Base-by-base conservation (phyloP, 768 basidiomycete species). In the Lentinula guzmanii region DNA sequence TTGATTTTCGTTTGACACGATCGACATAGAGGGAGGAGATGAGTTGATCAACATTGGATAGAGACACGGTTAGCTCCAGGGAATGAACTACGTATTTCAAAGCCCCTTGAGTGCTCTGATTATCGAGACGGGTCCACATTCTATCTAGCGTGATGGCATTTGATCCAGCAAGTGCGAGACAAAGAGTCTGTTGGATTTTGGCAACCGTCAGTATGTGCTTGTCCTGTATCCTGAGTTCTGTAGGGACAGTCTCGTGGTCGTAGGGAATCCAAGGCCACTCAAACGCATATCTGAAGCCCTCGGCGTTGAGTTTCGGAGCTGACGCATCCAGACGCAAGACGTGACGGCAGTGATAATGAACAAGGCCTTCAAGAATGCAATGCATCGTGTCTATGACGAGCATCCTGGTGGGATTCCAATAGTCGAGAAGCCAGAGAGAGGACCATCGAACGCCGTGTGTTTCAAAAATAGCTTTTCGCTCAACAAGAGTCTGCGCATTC, bases 301-400 rank as follows among this genome's bases (percentile, higher is more conserved):
- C 37, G 37, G 37, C 37, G 6, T 6, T 37, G 37, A 7, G 37
- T 37, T 37, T 37, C 8, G 37, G 11, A 37, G 37, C 37, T 7
- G 43, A 46, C 2, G 43, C 33, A 31, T 48, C 43, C 2, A 58
- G 24, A 46, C 45, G 43, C 24, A 60, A 50, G n/a, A 60, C 48
- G 16, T 63, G 52, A 2, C 68, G 66, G 48, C 69, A 72, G 53
- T 79, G 77, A 18, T 72, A 67, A 24, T 69, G 64, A 5, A 76
- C 60, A 1, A 71, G 39, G 3, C 75, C 73, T 1, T 79, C 69
- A 35, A 74, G 70, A 0, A 79, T 64, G n/a, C 68, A 71, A 63
- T 81, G 79, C 77, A 79, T 79, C 1, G 73, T 57, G 54, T 81
- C 77, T 9, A 79, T 64, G 1, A 76, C 64, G 2, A 71, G 50